Base-by-base conservation (phyloP, 1,284 basidiomycete genomes). In the Moesziomyces sp. region DNA sequence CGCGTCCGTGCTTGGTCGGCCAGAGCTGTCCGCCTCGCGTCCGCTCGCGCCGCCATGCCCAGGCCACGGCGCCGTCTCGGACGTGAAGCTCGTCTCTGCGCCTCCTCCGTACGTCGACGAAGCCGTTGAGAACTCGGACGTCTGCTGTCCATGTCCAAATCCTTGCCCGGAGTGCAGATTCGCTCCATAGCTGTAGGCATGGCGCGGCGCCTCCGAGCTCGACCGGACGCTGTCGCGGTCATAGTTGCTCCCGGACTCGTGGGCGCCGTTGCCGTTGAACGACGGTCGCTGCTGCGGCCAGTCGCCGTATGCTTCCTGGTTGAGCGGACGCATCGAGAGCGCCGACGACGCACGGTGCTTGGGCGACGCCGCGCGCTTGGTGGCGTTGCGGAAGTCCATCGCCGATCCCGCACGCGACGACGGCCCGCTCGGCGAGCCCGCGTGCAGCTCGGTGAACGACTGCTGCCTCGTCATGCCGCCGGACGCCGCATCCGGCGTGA, bases 401-500 rank as follows among this genome's bases (percentile, higher is more conserved):
- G 76, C 73, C 44, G 76, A 74, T 8, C 72, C 74, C n/a, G 78
- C 69, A 11, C 74, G 70, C 18, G 76, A 76, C 28, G 61, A 52
- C 5, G 74, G 71, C 16, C 54, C 57, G 66, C 71, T 76, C 7
- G 59, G 60, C 18, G 71, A 62, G 24, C 64, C 56, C 2, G 51
- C 30, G 7, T 52, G 52, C 50, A 74, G 58, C 57, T 85, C 84
- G 49, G 53, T 67, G 40, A 66, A 77, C 5, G 84, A 84, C 52
- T 81, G 81, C 16, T 76, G 75, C 26, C 83, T 75, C 48, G 83
- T 84, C 47, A 85, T 75, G 5, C 76, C 78, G 19, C 79, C 81
- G 3, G 83, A 81, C 1, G 78, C 83, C 0, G 76, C 82, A 14
- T 89, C 87, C 0, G 93, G 94, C 0, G 96, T 93, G 76, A 99